These are phyloP conservation scores for Chenopodium suecicum DNA, from an alignment of 148 eudicot genomes.

Conservation along the genomic window DNA sequence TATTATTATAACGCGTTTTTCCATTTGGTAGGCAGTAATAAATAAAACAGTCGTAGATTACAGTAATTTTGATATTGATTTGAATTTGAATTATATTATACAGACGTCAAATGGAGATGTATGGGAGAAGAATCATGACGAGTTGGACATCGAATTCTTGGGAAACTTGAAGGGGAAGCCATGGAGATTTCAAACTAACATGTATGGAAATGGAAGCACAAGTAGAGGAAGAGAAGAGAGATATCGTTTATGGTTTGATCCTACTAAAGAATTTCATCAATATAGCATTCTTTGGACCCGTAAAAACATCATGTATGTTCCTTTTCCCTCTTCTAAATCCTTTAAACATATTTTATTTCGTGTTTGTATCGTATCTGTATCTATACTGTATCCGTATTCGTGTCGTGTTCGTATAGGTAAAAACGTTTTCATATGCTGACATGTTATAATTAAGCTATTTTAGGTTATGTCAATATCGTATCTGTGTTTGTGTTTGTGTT, in stretches of 20 bases:
- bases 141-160: constrained; percentile 69
- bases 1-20: not conserved
- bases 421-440: too few relatives aligned
- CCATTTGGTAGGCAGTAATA: too few relatives aligned
- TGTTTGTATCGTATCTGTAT: not conserved
- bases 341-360: not conserved
- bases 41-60: too few relatives aligned
- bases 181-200: constrained; percentile 75
- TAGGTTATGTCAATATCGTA: too few relatives aligned
- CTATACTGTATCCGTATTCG: too few relatives aligned
- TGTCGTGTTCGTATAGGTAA: too few relatives aligned
- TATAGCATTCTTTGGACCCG: constrained; percentile 81
- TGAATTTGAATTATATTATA: not conserved
- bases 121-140: constrained; percentile 63
- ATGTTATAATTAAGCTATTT: too few relatives aligned
- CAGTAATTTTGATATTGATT: too few relatives aligned
- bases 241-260: constrained; percentile 73
- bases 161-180: constrained; percentile 64
- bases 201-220: constrained; percentile 77
- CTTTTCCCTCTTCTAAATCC: not conserved
- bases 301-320: constrained; percentile 53
- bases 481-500: too few relatives aligned
- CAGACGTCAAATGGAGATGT: constrained; percentile 74
- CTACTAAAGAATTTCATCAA: constrained; percentile 59
- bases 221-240: constrained; percentile 73